Evolutionary conservation across 495 filamentous ascomycete species (phyloP).

Genomic region (Terfezia boudieri): DNA sequence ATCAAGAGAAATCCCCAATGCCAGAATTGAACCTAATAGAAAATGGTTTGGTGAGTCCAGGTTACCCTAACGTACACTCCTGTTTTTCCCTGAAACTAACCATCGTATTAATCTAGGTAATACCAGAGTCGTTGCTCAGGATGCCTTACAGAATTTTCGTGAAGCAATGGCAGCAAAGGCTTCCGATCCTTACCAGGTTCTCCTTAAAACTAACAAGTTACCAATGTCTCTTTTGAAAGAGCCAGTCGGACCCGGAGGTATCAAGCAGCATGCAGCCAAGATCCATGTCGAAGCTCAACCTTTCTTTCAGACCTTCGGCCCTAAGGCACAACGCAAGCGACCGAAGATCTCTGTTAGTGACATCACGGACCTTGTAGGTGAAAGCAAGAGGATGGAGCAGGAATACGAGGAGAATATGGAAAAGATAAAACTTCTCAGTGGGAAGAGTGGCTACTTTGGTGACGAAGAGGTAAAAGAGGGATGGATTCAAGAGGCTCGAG

Average conservation of each 20-base stretch:
- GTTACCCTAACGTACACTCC: neutral
- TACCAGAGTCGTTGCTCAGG: slow-evolving; percentile 44
- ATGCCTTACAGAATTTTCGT: slow-evolving; percentile 57
- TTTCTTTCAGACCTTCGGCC: slow-evolving; percentile 77
- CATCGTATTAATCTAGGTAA: slow-evolving; percentile 20
- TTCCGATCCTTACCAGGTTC: slow-evolving; percentile 73
- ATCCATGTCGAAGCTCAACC: slow-evolving; percentile 73
- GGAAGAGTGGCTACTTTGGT: slow-evolving; percentile 36
- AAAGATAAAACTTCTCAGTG: slow-evolving; percentile 46
- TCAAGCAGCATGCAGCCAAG: slow-evolving; percentile 86
- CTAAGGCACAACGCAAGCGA: slow-evolving; percentile 76
- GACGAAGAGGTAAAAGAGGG: slow-evolving; percentile 30
- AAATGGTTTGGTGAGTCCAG: slow-evolving; percentile 41
- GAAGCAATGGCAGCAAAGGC: slow-evolving; percentile 80
- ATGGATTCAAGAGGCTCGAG: slow-evolving; percentile 43
- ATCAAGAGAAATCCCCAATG: slow-evolving; percentile 51
- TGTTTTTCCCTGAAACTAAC: no score
- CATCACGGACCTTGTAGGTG: slow-evolving; percentile 58
- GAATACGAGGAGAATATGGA: slow-evolving; percentile 56
- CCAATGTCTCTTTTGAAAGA: slow-evolving; percentile 35
- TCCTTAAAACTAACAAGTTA: slow-evolving; percentile 84
- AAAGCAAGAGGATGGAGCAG: slow-evolving; percentile 55
- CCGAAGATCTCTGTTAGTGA: slow-evolving; percentile 66
- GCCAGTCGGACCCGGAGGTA: slow-evolving; percentile 23
- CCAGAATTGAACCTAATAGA: slow-evolving; percentile 79